Base-by-base conservation (phyloP, 306 rosid genomes). In the Cicer chorassanicum region DNA sequence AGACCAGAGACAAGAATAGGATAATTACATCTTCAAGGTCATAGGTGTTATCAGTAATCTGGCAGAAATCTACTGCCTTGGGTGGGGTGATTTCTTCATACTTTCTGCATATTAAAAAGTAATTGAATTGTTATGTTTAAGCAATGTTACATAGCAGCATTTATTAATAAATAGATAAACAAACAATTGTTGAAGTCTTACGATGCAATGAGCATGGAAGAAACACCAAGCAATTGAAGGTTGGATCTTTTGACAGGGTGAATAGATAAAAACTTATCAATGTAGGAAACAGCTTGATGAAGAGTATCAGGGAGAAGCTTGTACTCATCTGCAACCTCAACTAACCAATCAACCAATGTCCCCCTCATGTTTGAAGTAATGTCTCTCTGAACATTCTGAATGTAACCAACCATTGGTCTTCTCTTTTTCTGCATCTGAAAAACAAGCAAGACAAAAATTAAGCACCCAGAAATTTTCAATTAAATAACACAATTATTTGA, bases 11-110 rank as follows among this genome's bases (percentile, higher is more conserved):
- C 24, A 49, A 6, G 1, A 29, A 6, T 1, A 13, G 7, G 9
- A 76, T 1, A 1, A 14, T 51, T 66, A 93, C 98, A 87, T 89
- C 89, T 5, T 76, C 71, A 39, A 72, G 84, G 0, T 76, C 48
- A 38, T 88, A 93, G 1, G 88, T 84, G 68, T 89, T 88, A 71
- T 93, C 96, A 1, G 93, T 87, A 5, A 88, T 91, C 67, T 80
- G 65, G 18, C 93, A 89, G 62, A 93, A 91, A 3, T 87, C 88
- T 39, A 81, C 85, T 12, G 89, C 96, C 9, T 87, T 84, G 0
- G 95, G 98, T 48, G 96, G 94, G 9, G 44, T 85, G 55, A 90
- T 88, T 89, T 91, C 98, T 82, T 91, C 97, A 65, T 94, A 94
- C 65, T 94, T 94, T 24, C 98, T 93, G 68, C 51, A 63, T 1